Percentiles rank a stretch among this genome's conserved stretches.
phyloP scores from a whole-genome alignment of 768 basidiomycete genomes.

The Austroboletus festivus region DNA sequence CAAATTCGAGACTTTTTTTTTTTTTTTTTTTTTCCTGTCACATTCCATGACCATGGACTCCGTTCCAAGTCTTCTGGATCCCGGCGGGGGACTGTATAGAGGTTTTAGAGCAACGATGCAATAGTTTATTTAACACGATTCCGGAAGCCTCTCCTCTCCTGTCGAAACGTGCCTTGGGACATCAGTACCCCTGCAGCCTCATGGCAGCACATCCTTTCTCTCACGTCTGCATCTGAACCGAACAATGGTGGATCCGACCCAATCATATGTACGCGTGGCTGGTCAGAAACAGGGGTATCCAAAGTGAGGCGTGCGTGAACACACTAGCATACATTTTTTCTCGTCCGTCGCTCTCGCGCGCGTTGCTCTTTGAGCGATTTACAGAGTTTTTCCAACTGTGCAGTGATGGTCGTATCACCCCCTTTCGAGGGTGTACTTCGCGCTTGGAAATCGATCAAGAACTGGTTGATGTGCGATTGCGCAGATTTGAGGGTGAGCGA shows the following conservation, averaged over 20 bases:
- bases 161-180: too few species aligned
- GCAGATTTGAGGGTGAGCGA: slow-evolving; percentile 40
- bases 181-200: too few species aligned
- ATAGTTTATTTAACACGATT: too few species aligned
- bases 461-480: slow-evolving; percentile 41
- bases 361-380: slow-evolving; percentile 52
- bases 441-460: slow-evolving; percentile 48
- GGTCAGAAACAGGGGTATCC: slow-evolving; percentile 5
- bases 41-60: too few species aligned
- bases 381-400: slow-evolving; percentile 56
- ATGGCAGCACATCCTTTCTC: background rate
- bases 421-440: slow-evolving; percentile 47
- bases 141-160: too few species aligned
- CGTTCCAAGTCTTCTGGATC: too few species aligned
- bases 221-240: background rate
- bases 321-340: slow-evolving; percentile 5
- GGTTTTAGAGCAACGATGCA: too few species aligned
- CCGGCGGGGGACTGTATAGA: too few species aligned
- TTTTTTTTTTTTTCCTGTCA: too few species aligned
- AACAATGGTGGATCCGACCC: background rate
- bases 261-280: too few species aligned
- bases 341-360: slow-evolving; percentile 18
- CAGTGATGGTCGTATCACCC: slow-evolving; percentile 52
- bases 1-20: too few species aligned
- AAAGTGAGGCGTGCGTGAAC: background rate